These are phyloP conservation scores for Metrosideros polymorpha DNA, from an alignment of 441 rosid genomes.

Conservation along the genomic window DNA sequence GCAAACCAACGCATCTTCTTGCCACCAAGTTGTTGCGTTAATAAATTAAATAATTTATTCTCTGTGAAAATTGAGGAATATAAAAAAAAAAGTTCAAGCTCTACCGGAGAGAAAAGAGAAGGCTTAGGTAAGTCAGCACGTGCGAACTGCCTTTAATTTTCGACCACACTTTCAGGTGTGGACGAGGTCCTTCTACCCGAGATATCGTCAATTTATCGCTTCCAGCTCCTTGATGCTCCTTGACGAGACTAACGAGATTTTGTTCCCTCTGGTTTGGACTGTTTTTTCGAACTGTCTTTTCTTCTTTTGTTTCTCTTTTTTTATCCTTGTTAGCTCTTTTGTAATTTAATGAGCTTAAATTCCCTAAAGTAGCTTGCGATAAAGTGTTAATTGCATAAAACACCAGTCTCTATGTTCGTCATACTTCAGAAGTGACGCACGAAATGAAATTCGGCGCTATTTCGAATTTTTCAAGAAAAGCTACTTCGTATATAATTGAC, in stretches of 20 bases:
- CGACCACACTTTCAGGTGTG: background rate
- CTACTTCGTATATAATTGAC: background rate
- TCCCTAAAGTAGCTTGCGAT: background rate
- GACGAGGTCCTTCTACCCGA: background rate
- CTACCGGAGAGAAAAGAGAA: background rate
- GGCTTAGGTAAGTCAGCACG: background rate
- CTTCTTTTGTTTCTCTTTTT: background rate
- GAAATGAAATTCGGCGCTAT: background rate
- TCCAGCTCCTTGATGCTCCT: background rate
- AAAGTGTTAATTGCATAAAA: background rate
- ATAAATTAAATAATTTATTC: background rate
- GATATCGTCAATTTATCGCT: background rate
- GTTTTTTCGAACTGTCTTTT: background rate
- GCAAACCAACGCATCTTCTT: background rate
- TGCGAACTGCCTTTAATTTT: background rate
- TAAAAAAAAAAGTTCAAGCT: background rate
- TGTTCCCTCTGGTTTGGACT: background rate
- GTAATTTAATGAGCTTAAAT: background rate
- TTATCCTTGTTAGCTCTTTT: background rate
- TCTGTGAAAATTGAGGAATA: background rate
- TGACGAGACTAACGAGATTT: background rate
- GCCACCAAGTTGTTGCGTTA: background rate
- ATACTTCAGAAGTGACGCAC: background rate
- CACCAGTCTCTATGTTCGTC: background rate
- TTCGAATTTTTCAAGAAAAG: background rate